phyloP scores from a whole-genome alignment of 371 early-diverging fungal genomes.

The Cokeromyces recurvatus region DNA sequence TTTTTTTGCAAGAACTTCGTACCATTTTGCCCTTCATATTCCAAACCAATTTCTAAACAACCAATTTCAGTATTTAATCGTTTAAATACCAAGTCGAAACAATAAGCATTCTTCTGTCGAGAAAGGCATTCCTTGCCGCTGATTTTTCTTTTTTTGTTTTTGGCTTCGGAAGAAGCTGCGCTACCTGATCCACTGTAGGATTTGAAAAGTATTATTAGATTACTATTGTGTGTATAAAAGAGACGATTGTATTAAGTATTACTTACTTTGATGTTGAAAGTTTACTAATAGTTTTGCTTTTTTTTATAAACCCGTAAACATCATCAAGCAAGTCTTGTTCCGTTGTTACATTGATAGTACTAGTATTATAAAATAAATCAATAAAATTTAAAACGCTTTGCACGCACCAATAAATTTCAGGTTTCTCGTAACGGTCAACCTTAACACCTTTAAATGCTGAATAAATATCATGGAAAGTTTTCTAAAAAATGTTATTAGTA shows the following conservation, averaged over 20 bases:
- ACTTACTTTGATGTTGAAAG: not conserved
- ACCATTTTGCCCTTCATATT: not conserved
- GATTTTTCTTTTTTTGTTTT: not conserved
- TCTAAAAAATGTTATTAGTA: no score
- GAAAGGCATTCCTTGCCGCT: no score
- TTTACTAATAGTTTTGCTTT: not conserved
- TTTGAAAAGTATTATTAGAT: not conserved
- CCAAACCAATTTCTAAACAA: slow-evolving; percentile 1
- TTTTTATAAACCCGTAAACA: not conserved
- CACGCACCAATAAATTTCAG: not conserved
- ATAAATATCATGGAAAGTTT: no score
- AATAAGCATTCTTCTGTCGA: not conserved
- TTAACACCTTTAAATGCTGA: no score
- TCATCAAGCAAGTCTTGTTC: not conserved
- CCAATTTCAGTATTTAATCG: not conserved
- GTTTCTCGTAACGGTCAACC: no score
- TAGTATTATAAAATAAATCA: not conserved
- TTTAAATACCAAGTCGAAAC: not conserved
- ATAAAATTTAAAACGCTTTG: not conserved
- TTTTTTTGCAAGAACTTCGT: slow-evolving; percentile 1
- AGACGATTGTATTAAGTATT: not conserved
- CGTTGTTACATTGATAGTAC: not conserved
- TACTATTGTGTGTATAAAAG: not conserved
- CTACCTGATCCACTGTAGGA: not conserved
- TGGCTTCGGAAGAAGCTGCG: not conserved